Conservation (phyloP, 208 protist species). For the Novymonas esmeraldas region DNA sequence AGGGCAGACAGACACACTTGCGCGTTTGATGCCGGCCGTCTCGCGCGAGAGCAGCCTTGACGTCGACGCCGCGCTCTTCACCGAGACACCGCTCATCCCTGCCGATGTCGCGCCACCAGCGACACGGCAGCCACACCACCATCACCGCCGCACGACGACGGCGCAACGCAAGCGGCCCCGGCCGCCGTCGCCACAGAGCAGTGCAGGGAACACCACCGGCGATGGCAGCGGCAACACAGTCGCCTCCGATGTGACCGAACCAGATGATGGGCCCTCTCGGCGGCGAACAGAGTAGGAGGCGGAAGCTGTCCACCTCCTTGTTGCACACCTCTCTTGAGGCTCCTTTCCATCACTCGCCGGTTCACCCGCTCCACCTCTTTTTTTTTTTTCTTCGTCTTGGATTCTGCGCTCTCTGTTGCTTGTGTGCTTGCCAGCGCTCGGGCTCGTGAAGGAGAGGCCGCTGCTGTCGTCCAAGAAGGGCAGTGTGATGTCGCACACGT, state of each 20-base stretch:
- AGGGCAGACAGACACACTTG: background rate
- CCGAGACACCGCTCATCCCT: constrained; percentile 14
- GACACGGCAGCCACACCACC: background rate
- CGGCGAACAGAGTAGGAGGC: constrained; percentile 9
- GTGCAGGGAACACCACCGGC: background rate
- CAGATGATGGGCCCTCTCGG: background rate
- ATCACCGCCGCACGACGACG: background rate
- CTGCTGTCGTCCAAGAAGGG: too few species aligned
- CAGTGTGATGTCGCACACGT: too few species aligned
- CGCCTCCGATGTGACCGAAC: background rate
- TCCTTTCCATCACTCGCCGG: too few species aligned
- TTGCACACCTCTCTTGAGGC: too few species aligned
- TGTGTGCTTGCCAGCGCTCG: too few species aligned
- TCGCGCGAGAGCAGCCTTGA: background rate
- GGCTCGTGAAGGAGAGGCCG: too few species aligned
- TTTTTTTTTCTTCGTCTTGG: too few species aligned
- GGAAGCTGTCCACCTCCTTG: too few species aligned
- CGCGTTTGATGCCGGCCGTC: too few species aligned
- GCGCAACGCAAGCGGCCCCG: constrained; percentile 22
- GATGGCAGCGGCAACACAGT: background rate
- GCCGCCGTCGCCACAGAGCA: background rate
- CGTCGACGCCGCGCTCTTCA: constrained; percentile 24
- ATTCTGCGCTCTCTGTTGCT: too few species aligned
- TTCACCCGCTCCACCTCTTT: too few species aligned
- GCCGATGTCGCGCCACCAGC: background rate